Evolutionary conservation across 140 eudicot species (phyloP).

Genomic region (Senecio squalidus): DNA sequence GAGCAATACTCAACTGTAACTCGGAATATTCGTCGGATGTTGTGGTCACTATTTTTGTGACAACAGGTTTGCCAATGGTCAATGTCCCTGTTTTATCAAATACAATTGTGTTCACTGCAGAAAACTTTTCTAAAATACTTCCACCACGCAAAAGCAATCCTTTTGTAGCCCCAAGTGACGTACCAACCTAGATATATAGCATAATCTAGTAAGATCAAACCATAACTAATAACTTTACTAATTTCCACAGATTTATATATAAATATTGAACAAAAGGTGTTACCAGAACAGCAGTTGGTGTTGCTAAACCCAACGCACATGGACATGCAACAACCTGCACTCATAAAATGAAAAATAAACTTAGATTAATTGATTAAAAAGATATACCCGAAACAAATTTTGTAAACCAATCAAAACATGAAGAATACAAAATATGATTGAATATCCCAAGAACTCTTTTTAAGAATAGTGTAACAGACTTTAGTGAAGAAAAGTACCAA

Average conservation of each 20-base stretch:
- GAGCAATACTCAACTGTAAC: conserved; percentile 47
- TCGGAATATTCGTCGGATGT: conserved; percentile 25
- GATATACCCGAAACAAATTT: no score
- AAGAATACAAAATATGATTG: no score
- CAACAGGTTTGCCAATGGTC: conserved; percentile 88
- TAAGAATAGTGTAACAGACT: neutral
- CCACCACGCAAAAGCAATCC: conserved; percentile 99
- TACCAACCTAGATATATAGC: conserved; percentile 67
- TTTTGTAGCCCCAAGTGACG: conserved; percentile 95
- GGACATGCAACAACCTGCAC: conserved; percentile 98
- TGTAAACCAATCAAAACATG: no score
- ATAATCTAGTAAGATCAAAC: conserved; percentile 5
- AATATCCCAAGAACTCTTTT: no score
- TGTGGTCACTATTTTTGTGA: conserved; percentile 66
- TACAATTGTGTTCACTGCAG: conserved; percentile 79
- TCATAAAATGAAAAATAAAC: conserved; percentile 11
- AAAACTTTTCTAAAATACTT: conserved; percentile 79
- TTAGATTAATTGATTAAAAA: neutral
- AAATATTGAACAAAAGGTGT: conserved; percentile 6
- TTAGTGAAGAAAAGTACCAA: conserved; percentile 43
- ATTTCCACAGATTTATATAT: neutral
- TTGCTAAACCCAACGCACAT: conserved; percentile 98
- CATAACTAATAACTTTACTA: neutral
- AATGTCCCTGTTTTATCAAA: conserved; percentile 98
- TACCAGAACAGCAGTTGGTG: conserved; percentile 99